Base-by-base conservation (phyloP, 2,329 filamentous ascomycete genomes). In the Microthyrium microscopicum region DNA sequence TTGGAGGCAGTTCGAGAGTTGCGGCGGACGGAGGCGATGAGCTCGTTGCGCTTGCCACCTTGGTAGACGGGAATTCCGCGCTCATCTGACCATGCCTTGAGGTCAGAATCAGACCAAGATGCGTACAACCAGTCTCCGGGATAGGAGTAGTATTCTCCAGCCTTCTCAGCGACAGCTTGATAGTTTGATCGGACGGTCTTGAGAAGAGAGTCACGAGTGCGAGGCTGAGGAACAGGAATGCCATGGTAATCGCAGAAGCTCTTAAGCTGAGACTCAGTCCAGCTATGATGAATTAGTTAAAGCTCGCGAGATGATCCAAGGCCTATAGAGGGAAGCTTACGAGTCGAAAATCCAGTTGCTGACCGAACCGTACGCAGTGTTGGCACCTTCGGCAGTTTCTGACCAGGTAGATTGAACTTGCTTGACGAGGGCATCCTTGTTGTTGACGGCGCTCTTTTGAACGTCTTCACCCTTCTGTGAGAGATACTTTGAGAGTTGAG, bases 81-180 rank as follows among this genome's bases (percentile, higher is more conserved):
- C 44, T 77, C 76, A 48, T 95, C 89, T 29, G 94, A 76, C 78
- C 81, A 98, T 43, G 80, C 70, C 65, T 95, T 95, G 41, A 93
- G 61, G 31, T 94, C 87, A 42, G 85, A 94, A 42, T 93, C 81
- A 33, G 80, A 77, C 89, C 89, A 98, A 5, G 77, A 66, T 39
- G 75, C 68, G 52, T 94, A 98, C 27, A 95, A 62, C 89, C 89
- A 95, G 60, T 94, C 73, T 25, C 89, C 89, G 21, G 89, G 89
- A 50, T 95, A 95, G n/a, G 73, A 60, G 33, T 71, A 61, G 11
- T 82, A 77, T 57, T 94, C 77, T 39, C 81, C 81, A 35, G 65
- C 54, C 55, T 74, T 77, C 56, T 82, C 74, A 12, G 87, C 83
- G 37, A 75, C 58, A 2, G 69, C 58, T 45, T 93, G 80, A 51